phyloP scores from a whole-genome alignment of 2,329 filamentous ascomycete species.

The Botryosphaeria dothidea region DNA sequence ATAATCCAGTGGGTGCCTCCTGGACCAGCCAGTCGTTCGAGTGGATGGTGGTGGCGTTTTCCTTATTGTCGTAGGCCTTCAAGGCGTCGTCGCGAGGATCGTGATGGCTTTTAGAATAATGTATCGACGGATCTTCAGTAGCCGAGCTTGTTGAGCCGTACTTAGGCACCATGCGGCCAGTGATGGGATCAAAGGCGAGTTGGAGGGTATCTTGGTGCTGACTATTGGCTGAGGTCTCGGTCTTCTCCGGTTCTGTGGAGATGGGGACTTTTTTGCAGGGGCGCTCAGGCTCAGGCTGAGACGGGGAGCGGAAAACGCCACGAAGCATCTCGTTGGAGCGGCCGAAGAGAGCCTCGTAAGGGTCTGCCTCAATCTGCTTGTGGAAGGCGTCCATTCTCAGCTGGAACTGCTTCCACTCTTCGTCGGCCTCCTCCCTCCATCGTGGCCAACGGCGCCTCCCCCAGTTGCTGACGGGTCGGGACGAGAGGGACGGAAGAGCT shows the following conservation, averaged over 20 bases:
- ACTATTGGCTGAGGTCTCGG: background rate
- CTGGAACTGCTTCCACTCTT: slow-evolving; percentile 13
- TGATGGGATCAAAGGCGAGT: slow-evolving; percentile 39
- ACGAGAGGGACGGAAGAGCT: background rate
- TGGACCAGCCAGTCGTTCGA: background rate
- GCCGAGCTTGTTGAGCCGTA: background rate
- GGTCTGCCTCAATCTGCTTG: slow-evolving; percentile 38
- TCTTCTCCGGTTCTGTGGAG: slow-evolving; percentile 23
- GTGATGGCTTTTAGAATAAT: slow-evolving; percentile 5
- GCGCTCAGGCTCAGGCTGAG: slow-evolving; percentile 33
- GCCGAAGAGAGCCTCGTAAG: slow-evolving; percentile 47
- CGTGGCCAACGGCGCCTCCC: slow-evolving; percentile 16
- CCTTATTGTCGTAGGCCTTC: slow-evolving; percentile 7
- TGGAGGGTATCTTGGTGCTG: background rate
- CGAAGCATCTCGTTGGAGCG: slow-evolving; percentile 37
- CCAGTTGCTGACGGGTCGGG: slow-evolving; percentile 9
- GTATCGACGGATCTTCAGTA: slow-evolving; percentile 19
- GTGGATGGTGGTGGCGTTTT: background rate
- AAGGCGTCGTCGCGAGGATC: slow-evolving; percentile 14
- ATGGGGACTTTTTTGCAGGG: slow-evolving; percentile 8
- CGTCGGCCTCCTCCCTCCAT: slow-evolving; percentile 9
- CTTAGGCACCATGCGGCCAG: slow-evolving; percentile 36
- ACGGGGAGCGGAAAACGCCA: slow-evolving; percentile 33
- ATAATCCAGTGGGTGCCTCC: background rate
- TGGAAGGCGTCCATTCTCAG: slow-evolving; percentile 10